These are phyloP conservation scores for Colletotrichum godetiae DNA, from an alignment of 2,329 filamentous ascomycete genomes.

Conservation along the genomic window DNA sequence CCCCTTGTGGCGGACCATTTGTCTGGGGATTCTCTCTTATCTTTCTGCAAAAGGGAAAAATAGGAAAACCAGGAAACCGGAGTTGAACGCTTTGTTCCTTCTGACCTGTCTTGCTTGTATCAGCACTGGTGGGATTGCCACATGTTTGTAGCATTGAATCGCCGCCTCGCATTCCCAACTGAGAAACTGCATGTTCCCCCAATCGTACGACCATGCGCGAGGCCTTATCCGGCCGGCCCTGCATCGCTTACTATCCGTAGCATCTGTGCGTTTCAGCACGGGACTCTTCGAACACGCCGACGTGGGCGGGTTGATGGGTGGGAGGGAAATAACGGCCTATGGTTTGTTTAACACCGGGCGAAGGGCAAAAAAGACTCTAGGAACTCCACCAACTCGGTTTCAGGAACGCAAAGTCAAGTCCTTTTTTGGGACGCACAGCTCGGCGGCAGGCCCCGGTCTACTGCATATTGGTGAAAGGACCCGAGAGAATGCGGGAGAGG, in stretches of 20 bases:
- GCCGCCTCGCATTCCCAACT: neutral
- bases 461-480: neutral
- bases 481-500: neutral
- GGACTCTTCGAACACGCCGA: neutral
- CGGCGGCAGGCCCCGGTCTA: neutral
- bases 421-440: neutral
- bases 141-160: neutral
- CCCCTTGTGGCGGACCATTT: too few species aligned
- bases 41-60: neutral
- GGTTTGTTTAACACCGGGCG: neutral
- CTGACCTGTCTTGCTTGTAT: neutral
- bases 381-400: constrained; percentile 27
- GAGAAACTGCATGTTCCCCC: neutral
- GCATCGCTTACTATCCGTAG: neutral
- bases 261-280: constrained; percentile 29
- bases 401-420: constrained; percentile 6
- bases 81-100: neutral
- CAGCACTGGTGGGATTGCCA: neutral
- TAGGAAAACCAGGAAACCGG: too few species aligned
- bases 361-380: neutral
- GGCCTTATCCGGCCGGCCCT: neutral
- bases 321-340: neutral
- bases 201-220: constrained; percentile 8
- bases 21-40: neutral
- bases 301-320: neutral